Evolutionary conservation across 345 rosid genomes (phyloP).

Genomic region (Capsella bursapastoris): DNA sequence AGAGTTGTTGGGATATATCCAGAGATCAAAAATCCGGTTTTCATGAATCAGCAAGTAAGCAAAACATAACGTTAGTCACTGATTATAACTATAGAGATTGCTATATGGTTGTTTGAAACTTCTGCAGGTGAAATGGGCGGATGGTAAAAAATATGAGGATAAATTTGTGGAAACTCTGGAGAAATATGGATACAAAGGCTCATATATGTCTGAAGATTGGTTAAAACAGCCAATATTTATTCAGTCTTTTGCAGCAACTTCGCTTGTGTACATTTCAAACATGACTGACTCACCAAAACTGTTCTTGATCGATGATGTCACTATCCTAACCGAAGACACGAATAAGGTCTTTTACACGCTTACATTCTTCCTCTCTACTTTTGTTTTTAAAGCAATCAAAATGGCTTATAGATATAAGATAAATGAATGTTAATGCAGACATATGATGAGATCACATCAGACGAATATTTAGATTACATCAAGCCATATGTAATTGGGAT

Average conservation of each 20-base stretch:
- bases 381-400: neutral
- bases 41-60: slow-evolving; percentile 83
- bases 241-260: slow-evolving; percentile 95
- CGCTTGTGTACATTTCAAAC: slow-evolving; percentile 68
- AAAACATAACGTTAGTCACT: slow-evolving; percentile 11
- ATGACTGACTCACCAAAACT: slow-evolving; percentile 78
- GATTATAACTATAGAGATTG: neutral
- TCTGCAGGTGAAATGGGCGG: slow-evolving; percentile 80
- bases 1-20: slow-evolving; percentile 97
- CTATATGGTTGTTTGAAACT: neutral
- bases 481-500: slow-evolving; percentile 87
- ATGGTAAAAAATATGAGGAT: slow-evolving; percentile 80
- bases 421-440: slow-evolving; percentile 58
- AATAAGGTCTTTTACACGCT: slow-evolving; percentile 61
- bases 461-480: slow-evolving; percentile 70
- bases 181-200: slow-evolving; percentile 82
- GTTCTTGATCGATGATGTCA: slow-evolving; percentile 79
- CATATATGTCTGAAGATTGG: slow-evolving; percentile 87
- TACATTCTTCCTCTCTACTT: neutral
- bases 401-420: neutral
- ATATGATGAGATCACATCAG: slow-evolving; percentile 84
- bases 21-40: slow-evolving; percentile 90
- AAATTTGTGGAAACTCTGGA: slow-evolving; percentile 68
- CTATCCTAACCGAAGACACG: slow-evolving; percentile 79
- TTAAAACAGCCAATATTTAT: slow-evolving; percentile 78